These are phyloP conservation scores for Nakaseomyces kungkrabaensis DNA, from an alignment of 1,139 yeast genomes.

Conservation along the genomic window DNA sequence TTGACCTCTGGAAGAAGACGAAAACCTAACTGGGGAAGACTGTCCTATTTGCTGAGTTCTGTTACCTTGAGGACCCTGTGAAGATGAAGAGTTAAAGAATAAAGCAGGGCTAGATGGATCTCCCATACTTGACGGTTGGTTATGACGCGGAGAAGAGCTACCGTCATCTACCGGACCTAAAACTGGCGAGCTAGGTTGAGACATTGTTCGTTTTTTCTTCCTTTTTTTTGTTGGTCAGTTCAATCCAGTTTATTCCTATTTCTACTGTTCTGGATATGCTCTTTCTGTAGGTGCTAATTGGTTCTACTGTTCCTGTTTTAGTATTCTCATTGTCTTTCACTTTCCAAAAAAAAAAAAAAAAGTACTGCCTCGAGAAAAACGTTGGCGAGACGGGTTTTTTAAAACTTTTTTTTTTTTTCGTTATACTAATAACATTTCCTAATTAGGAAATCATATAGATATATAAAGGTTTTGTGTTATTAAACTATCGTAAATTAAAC, in stretches of 20 bases:
- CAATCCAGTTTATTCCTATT: too few species aligned
- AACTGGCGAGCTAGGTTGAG: slow-evolving; percentile 22
- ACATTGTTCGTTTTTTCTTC: slow-evolving; percentile 8
- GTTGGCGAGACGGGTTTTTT: not conserved
- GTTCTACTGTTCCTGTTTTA: too few species aligned
- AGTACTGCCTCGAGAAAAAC: not conserved
- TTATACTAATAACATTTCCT: slow-evolving; percentile 1
- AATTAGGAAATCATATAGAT: not conserved
- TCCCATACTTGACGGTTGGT: slow-evolving; percentile 1
- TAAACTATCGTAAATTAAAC: too few species aligned
- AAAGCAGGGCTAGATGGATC: slow-evolving; percentile 32
- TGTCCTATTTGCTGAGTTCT: not conserved
- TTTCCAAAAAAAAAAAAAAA: not conserved
- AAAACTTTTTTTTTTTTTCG: not conserved
- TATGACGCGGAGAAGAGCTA: slow-evolving; percentile 12
- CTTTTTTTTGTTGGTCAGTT: not conserved
- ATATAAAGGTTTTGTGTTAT: not conserved
- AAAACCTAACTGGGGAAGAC: slow-evolving; percentile 40
- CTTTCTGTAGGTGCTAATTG: too few species aligned
- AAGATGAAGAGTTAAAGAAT: slow-evolving; percentile 30
- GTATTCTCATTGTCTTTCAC: too few species aligned
- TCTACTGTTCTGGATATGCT: too few species aligned
- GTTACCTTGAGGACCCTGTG: slow-evolving; percentile 15
- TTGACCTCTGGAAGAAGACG: slow-evolving; percentile 34
- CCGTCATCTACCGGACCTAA: slow-evolving; percentile 7